These are phyloP conservation scores for Puya raimondii DNA, from an alignment of 176 grass and related monocot genomes.

Conservation along the genomic window DNA sequence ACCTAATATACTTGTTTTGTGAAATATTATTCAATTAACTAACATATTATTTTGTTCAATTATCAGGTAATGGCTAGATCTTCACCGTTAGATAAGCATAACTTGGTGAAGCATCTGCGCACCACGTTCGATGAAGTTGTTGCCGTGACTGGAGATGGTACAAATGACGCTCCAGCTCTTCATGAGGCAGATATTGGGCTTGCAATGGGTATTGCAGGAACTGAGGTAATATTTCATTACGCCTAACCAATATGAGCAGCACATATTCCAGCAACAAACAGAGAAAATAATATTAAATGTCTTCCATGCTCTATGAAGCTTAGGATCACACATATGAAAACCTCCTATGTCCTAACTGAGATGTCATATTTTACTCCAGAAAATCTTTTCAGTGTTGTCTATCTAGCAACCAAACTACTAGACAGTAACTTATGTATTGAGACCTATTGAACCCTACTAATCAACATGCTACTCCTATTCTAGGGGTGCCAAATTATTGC, in stretches of 20 bases:
- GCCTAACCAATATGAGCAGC: background rate
- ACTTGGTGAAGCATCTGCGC: conserved; percentile 79
- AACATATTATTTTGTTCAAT: background rate
- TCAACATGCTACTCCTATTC: background rate
- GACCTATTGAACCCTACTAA: background rate
- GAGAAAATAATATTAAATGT: too few relatives aligned
- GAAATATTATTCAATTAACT: background rate
- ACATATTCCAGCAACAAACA: too few relatives aligned
- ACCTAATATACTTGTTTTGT: background rate
- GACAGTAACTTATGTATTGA: background rate
- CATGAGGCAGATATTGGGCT: conserved; percentile 95
- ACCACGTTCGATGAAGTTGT: conserved; percentile 70
- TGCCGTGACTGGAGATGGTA: conserved; percentile 90
- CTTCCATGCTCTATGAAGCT: too few relatives aligned
- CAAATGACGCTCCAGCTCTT: conserved; percentile 91
- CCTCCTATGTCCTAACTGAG: too few relatives aligned
- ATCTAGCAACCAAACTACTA: background rate
- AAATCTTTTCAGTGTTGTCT: background rate
- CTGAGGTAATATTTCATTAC: conserved; percentile 49
- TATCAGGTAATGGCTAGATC: conserved; percentile 91
- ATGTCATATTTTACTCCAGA: background rate
- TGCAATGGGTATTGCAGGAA: conserved; percentile 94
- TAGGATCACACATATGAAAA: too few relatives aligned
- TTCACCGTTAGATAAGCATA: conserved; percentile 92
- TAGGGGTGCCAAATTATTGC: background rate